Conservation (phyloP, 108 stramenopile genomes). For the Cafeteria roenbergensis region DNA sequence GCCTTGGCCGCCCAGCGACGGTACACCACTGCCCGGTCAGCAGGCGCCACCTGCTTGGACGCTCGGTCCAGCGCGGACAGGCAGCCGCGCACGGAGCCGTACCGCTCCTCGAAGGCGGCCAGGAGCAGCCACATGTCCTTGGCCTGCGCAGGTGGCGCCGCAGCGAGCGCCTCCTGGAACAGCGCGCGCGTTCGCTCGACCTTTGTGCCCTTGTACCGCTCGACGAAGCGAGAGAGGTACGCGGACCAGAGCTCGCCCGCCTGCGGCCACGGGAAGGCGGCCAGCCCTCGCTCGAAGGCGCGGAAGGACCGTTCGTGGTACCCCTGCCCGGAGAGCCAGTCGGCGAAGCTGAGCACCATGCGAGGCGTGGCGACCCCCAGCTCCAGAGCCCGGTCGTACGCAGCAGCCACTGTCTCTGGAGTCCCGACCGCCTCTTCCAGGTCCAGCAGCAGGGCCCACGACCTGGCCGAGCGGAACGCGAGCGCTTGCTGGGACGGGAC, state of each 20-base stretch:
- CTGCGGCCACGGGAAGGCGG: slow-evolving; percentile 76
- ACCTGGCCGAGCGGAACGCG: too few relatives aligned
- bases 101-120: slow-evolving; percentile 81
- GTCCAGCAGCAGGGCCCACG: slow-evolving; percentile 87
- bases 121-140: slow-evolving; percentile 70
- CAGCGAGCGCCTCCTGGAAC: slow-evolving; percentile 72
- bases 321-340: slow-evolving; percentile 71
- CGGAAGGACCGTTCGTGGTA: slow-evolving; percentile 87
- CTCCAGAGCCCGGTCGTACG: slow-evolving; percentile 77
- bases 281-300: slow-evolving; percentile 53
- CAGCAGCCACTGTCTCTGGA: slow-evolving; percentile 73
- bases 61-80: slow-evolving; percentile 71
- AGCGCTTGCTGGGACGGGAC: too few relatives aligned
- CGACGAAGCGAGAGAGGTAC: slow-evolving; percentile 68
- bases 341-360: slow-evolving; percentile 80
- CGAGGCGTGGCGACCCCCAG: slow-evolving; percentile 78
- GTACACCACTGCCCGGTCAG: slow-evolving; percentile 68
- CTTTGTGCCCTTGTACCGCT: slow-evolving; percentile 78
- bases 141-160: slow-evolving; percentile 66
- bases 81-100: slow-evolving; percentile 79
- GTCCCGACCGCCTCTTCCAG: slow-evolving; percentile 90
- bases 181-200: slow-evolving; percentile 78
- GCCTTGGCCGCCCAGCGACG: slow-evolving; percentile 74
- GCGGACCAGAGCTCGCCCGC: slow-evolving; percentile 68
- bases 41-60: slow-evolving; percentile 61